Percentiles rank a stretch among this genome's conserved stretches.
Conservation (phyloP, 2,329 filamentous ascomycete species). For the Cadophora luteo-olivacea region DNA sequence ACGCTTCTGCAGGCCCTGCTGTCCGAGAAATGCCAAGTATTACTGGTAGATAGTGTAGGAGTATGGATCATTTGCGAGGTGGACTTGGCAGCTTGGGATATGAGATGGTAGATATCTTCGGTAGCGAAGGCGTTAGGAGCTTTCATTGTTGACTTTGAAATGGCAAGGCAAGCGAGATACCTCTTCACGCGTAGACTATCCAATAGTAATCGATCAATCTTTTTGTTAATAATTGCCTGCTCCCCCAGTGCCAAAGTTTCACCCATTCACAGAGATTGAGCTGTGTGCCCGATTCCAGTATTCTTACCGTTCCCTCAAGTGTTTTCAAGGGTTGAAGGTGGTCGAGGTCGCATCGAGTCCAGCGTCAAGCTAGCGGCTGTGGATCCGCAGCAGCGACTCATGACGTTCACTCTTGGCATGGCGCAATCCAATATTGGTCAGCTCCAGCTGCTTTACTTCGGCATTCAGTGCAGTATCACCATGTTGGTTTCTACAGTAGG, state of each 20-base stretch:
- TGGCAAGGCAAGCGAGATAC: background rate
- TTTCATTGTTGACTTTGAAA: background rate
- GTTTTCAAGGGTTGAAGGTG: no score
- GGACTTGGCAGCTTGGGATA: background rate
- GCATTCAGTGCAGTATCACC: background rate
- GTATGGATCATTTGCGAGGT: background rate
- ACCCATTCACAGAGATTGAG: no score
- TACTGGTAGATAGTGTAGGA: background rate
- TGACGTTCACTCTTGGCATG: slow-evolving; percentile 12
- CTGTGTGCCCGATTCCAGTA: no score
- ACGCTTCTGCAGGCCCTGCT: slow-evolving; percentile 15
- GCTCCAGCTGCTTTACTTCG: background rate
- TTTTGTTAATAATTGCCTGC: background rate
- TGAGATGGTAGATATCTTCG: slow-evolving; percentile 2
- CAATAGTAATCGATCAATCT: background rate
- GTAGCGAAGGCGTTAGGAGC: slow-evolving; percentile 9
- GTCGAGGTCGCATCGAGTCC: no score
- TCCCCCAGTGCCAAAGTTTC: background rate
- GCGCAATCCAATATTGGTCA: slow-evolving; percentile 10
- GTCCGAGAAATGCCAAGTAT: slow-evolving; percentile 19
- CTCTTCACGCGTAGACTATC: background rate
- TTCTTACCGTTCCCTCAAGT: no score
- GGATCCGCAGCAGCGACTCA: background rate
- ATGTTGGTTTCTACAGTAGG: background rate
- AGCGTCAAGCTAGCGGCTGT: no score